Conservation (phyloP, 257 asterid species). For the Cruciata laevipes region DNA sequence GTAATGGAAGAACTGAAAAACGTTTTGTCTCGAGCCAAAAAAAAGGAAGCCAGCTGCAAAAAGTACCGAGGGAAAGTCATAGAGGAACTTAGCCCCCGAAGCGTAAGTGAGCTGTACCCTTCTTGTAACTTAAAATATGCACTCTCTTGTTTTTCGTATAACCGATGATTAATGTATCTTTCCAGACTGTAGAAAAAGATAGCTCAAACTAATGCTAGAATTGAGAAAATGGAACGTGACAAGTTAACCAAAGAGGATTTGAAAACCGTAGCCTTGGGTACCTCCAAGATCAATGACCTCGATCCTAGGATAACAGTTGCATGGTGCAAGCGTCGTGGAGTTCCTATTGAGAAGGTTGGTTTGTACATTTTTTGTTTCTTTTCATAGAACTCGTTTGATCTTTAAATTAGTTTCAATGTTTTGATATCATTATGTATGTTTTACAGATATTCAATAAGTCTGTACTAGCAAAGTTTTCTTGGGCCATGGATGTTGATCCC, state of each 20-base stretch:
- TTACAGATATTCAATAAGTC: conserved; percentile 92
- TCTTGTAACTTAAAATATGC: not conserved
- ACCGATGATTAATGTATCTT: conserved; percentile 16
- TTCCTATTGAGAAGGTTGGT: conserved; percentile 90
- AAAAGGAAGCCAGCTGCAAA: conserved; percentile 78
- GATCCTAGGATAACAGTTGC: conserved; percentile 96
- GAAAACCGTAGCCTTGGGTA: conserved; percentile 89
- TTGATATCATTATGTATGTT: not conserved
- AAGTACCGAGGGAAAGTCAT: conserved; percentile 72
- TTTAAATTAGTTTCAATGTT: not conserved
- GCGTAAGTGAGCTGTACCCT: conserved; percentile 42
- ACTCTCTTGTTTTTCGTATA: not conserved
- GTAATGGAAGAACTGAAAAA: conserved; percentile 53
- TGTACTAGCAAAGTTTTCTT: conserved; percentile 82
- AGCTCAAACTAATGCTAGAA: conserved; percentile 55
- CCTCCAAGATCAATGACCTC: conserved; percentile 93
- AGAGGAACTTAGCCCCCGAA: conserved; percentile 78
- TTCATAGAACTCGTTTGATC: not conserved
- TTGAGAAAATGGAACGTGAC: conserved; percentile 77
- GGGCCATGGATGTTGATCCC: conserved; percentile 99
- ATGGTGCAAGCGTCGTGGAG: conserved; percentile 98
- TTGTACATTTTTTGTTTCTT: not conserved
- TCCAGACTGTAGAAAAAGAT: conserved; percentile 84
- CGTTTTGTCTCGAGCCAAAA: conserved; percentile 72
- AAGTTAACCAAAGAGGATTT: conserved; percentile 77